Evolutionary conservation across 805 yeast species (phyloP), one percentile per base, ranked within the genome.

Genomic region (Grigorovia yakushimaensis): DNA sequence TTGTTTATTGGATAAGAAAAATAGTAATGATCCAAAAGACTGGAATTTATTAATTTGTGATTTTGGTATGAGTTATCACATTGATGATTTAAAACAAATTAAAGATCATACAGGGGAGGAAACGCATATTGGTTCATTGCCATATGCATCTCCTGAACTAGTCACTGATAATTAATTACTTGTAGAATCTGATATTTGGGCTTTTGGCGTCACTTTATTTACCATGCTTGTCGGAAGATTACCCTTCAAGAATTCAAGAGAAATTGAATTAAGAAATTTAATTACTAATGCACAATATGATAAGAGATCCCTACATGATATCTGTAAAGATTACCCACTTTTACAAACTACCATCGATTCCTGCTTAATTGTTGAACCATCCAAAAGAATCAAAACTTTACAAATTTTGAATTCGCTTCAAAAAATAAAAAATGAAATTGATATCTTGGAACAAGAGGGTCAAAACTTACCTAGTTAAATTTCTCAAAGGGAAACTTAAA

Each of bases 91-190:
- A 39, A 18, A 42, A 41, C 35, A 5, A 13, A 23, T 19, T 17
- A 18, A 23, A 23, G 35, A 33, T 39, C 13, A n/a, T 21, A 4
- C 22, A 11, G 27, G 17, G 2, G 21, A 41, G 10, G 47, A 41
- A 10, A 68, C 78, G 20, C 83, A 82, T 54, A 84, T 87, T 43
- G 98, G 98, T 0, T 88, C 96, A 1, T 70, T 89, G 30, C 96
- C 97, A 0, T 89, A 88, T 62, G 95, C 96, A 0, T 78, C 95
- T 0, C 98, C 98, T 0, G 96, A 89, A 60, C 70, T 88, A 17
- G 66, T 88, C 39, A 22, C 21, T 2, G 42, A 45, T 15, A 44
- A 47, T 18, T 19, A 24, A 1, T 15, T 57, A 58, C 82, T 83
- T 2, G 81, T 85, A 2, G 68, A 78, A 38, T 82, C 89, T 1